Base-by-base conservation (phyloP, 2,329 filamentous ascomycete genomes). In the Colletotrichum sp. region DNA sequence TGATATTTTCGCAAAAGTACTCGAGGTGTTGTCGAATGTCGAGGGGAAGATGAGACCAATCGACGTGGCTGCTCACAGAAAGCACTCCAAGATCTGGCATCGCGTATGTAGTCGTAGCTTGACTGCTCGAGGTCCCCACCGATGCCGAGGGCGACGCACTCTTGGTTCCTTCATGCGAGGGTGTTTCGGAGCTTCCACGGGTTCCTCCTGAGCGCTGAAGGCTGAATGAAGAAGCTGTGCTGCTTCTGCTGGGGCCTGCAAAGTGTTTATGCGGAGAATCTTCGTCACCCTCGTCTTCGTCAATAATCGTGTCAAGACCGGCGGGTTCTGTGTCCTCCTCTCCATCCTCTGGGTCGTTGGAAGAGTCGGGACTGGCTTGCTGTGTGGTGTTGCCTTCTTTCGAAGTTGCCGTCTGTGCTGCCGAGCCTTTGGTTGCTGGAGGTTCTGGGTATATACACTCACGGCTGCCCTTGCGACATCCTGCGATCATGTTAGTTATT, bases 401-500 rank as follows among this genome's bases (percentile, higher is more conserved):
- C 26, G 83, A 80, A 79, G 84, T 82, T 55, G 84, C 78, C 39
- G 81, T 77, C 64, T 83, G 78, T 60, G 81, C 79, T 32, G 77
- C 72, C 65, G 84, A 79, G 28, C 85, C 83, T 77, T 88, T 90
- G 52, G 86, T 80, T 12, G 86, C 83, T 63, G 91, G 86, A 34
- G 93, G 88, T 64, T 96, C 95, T 4, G 97, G 96, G 83, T 98
- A 99, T 75, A 94, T 89, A 83, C 97, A 99, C 78, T 98, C 95
- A 85, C 97, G 92, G 79, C 93, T 95, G 66, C 96, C 97, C 85
- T 99, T 99, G 80, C 93, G 94, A 84, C 97, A 99, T 81, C 96
- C 96, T 94, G 77, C 57, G 16, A 66, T 26, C 66, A 71, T 52
- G 80, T 84, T 77, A 84, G 83, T 77, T 52, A 24, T 52, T 26